These are phyloP conservation scores for Gillenia trifoliata DNA, from an alignment of 306 rosid species.

Conservation along the genomic window DNA sequence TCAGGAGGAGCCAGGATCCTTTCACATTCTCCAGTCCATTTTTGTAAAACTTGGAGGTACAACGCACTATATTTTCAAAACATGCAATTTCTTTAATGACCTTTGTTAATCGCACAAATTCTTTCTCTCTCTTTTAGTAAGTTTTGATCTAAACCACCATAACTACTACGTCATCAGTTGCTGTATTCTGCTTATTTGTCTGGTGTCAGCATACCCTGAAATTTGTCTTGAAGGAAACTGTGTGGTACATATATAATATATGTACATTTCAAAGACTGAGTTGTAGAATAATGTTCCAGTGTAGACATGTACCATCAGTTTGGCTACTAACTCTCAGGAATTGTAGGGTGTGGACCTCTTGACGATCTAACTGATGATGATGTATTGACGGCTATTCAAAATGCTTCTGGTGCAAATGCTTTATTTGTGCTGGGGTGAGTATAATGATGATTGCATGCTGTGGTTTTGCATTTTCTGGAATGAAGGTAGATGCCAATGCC, in stretches of 20 bases:
- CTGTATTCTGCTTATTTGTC: not conserved
- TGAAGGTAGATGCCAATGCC: not conserved
- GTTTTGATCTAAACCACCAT: not conserved
- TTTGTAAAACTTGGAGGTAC: slow-evolving; percentile 49
- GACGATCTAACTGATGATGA: slow-evolving; percentile 36
- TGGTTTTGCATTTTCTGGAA: not conserved
- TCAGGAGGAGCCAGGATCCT: slow-evolving; percentile 45
- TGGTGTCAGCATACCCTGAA: not conserved
- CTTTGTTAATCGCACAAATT: not conserved
- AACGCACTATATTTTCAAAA: not conserved
- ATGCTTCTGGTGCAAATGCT: slow-evolving; percentile 40
- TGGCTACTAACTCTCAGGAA: not conserved
- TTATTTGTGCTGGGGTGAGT: slow-evolving; percentile 41
- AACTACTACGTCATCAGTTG: not conserved
- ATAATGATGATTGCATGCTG: slow-evolving; percentile 4
- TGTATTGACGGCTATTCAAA: slow-evolving; percentile 40
- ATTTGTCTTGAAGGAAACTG: not conserved
- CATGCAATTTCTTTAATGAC: too few relatives aligned
- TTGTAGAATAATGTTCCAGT: not conserved
- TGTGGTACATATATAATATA: not conserved
- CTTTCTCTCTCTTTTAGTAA: not conserved
- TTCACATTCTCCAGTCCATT: slow-evolving; percentile 42
- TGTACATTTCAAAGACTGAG: not conserved
- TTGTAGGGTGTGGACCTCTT: slow-evolving; percentile 44
- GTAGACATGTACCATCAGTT: not conserved